Conservation (phyloP, 495 filamentous ascomycete species). For the Staphylotrichum tortipilum region DNA sequence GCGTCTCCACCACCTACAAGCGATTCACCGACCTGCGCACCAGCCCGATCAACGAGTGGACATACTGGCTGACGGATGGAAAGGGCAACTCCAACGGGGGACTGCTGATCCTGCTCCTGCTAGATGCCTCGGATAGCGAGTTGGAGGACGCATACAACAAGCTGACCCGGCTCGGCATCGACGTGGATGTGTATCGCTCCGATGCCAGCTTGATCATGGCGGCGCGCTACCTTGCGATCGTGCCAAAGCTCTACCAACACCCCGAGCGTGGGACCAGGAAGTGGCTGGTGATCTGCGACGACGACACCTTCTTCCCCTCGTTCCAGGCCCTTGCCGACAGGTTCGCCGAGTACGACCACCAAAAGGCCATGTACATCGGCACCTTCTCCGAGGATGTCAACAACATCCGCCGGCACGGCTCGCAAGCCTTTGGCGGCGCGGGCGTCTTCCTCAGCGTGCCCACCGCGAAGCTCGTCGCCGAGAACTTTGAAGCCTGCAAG, state of each 20-base stretch:
- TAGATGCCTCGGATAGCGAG: conserved; percentile 35
- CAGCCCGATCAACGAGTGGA: conserved; percentile 40
- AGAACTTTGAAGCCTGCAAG: conserved; percentile 48
- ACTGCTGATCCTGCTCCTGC: conserved; percentile 37
- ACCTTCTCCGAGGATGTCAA: conserved; percentile 61
- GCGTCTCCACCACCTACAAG: conserved; percentile 40
- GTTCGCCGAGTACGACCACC: conserved; percentile 43
- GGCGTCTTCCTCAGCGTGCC: conserved; percentile 63
- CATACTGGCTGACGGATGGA: conserved; percentile 42
- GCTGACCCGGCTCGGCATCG: conserved; percentile 46
- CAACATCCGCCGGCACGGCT: conserved; percentile 58
- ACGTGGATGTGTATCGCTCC: conserved; percentile 54
- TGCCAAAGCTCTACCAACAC: conserved; percentile 44
- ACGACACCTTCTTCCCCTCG: conserved; percentile 68
- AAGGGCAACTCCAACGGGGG: conserved; percentile 42
- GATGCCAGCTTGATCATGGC: conserved; percentile 54
- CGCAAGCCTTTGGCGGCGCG: conserved; percentile 64
- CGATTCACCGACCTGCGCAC: conserved; percentile 36
- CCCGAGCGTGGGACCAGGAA: conserved; percentile 44
- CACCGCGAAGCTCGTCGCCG: conserved; percentile 50
- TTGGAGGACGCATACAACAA: conserved; percentile 32
- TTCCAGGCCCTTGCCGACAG: conserved; percentile 49
- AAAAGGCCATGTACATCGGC: conserved; percentile 55
- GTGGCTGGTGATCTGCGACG: conserved; percentile 63
- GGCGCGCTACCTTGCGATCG: conserved; percentile 45